A percentile compares a stretch with the other conserved stretches of the same genome.
Evolutionary conservation across 2,329 filamentous ascomycete species (phyloP).

Genomic region (Pseudogymnoascus sp.): DNA sequence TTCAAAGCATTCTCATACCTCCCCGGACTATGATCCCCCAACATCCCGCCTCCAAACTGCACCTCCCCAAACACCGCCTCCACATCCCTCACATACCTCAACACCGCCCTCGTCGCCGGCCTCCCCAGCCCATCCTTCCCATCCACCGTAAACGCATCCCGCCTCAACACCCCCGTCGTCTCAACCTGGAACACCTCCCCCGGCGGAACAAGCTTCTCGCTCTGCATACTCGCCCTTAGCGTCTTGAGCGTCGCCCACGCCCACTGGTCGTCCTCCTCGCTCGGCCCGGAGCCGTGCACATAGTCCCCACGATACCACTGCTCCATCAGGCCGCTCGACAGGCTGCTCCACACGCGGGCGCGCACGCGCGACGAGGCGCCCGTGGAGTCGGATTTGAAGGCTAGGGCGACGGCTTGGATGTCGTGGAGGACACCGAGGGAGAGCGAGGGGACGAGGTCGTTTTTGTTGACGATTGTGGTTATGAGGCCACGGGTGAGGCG

Average conservation of each 20-base stretch:
- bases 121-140: slow-evolving; percentile 41
- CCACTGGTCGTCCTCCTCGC: slow-evolving; percentile 57
- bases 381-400: slow-evolving; percentile 64
- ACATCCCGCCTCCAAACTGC: slow-evolving; percentile 63
- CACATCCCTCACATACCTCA: slow-evolving; percentile 65
- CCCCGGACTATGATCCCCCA: slow-evolving; percentile 67
- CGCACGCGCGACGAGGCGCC: slow-evolving; percentile 60
- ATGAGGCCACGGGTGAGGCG: slow-evolving; percentile 65
- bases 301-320: slow-evolving; percentile 48
- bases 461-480: slow-evolving; percentile 64
- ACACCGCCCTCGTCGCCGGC: slow-evolving; percentile 59
- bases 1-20: slow-evolving; percentile 64
- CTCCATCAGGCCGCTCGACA: slow-evolving; percentile 53
- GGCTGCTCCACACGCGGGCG: slow-evolving; percentile 55
- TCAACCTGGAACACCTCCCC: slow-evolving; percentile 71
- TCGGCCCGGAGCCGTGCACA: slow-evolving; percentile 25
- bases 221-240: slow-evolving; percentile 59
- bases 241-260: slow-evolving; percentile 58
- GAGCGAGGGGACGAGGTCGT: slow-evolving; percentile 65
- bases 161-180: slow-evolving; percentile 56
- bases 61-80: slow-evolving; percentile 63
- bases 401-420: slow-evolving; percentile 61
- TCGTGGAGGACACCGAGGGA: slow-evolving; percentile 69
- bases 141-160: slow-evolving; percentile 50
- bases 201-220: slow-evolving; percentile 62